These are phyloP conservation scores for Eleusine indica DNA, from an alignment of 176 grass and related monocot genomes.

Conservation along the genomic window DNA sequence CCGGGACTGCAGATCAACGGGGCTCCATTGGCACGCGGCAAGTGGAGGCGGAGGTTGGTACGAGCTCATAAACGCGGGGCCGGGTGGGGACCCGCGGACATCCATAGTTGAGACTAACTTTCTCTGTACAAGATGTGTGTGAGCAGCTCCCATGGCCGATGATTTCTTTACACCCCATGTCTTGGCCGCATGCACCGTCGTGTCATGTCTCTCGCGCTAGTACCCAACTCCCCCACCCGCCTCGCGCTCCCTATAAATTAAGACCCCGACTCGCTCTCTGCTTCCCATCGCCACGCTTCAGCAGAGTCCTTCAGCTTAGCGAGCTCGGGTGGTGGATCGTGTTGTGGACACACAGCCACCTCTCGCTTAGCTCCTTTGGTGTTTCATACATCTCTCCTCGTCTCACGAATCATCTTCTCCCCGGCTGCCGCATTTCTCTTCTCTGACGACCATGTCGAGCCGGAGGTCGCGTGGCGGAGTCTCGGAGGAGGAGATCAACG, in stretches of 20 bases:
- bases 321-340: slow-evolving; percentile 4
- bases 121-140: neutral
- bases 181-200: neutral
- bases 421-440: neutral
- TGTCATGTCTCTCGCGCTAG: neutral
- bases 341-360: neutral
- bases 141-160: neutral
- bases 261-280: neutral
- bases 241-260: slow-evolving; percentile 42
- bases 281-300: slow-evolving; percentile 30
- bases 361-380: neutral
- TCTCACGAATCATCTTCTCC: too few relatives aligned
- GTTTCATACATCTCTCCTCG: too few relatives aligned
- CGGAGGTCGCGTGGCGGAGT: slow-evolving; percentile 54
- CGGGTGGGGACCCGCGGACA: neutral
- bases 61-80: neutral
- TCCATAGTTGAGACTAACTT: neutral
- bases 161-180: slow-evolving; percentile 1
- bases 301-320: neutral
- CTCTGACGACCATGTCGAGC: slow-evolving; percentile 43
- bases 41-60: slow-evolving; percentile 30
- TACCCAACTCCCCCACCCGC: neutral
- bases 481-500: slow-evolving; percentile 73
- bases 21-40: slow-evolving; percentile 21
- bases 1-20: neutral